Base-by-base conservation (phyloP, 2,329 filamentous ascomycete genomes). In the Volutella citrinella region DNA sequence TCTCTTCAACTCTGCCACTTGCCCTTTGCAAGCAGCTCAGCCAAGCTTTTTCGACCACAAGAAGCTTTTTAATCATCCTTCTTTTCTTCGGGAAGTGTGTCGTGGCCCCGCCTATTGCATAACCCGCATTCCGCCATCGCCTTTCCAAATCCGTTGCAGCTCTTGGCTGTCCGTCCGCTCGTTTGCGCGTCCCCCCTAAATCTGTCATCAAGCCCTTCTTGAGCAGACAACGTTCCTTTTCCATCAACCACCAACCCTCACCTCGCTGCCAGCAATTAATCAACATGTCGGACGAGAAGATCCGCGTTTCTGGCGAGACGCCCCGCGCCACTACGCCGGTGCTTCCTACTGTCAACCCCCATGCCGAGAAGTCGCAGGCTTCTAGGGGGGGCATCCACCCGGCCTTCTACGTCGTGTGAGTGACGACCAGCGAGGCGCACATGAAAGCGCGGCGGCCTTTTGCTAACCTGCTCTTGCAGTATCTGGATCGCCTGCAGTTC, bases 401-500 rank as follows among this genome's bases (percentile, higher is more conserved):
- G 39, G 80, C 84, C n/a, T 68, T 94, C 64, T 96, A 96, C 66
- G 87, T 96, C 20, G 65, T 75, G 80, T 80, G 64, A 60, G 74
- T 69, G 28, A 23, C 31, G 19, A 25, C 27, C 23, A 1, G 16
- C 7, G 14, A 30, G 36, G 38, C 38, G 23, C 27, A 17, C 19
- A 8, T 13, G 31, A 19, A 33, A 21, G 33, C 33, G 22, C 24
- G n/a, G n/a, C n/a, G n/a, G n/a, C n/a, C n/a, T 22, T 8, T 10
- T 36, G 35, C 44, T 52, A 38, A 51, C 38, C 10, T 23, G 20
- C 12, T 22, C n/a, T 19, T 33, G 25, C 63, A 95, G 90, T 54
- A 74, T 82, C 51, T 98, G 93, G 93, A 97, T 98, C 59, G 72
- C 82, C 40, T 75, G 96, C 63, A 95, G 87, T 57, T 95, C 89